Conservation (phyloP, 371 early-diverging fungal species). For the Chytridium lagenaria region DNA sequence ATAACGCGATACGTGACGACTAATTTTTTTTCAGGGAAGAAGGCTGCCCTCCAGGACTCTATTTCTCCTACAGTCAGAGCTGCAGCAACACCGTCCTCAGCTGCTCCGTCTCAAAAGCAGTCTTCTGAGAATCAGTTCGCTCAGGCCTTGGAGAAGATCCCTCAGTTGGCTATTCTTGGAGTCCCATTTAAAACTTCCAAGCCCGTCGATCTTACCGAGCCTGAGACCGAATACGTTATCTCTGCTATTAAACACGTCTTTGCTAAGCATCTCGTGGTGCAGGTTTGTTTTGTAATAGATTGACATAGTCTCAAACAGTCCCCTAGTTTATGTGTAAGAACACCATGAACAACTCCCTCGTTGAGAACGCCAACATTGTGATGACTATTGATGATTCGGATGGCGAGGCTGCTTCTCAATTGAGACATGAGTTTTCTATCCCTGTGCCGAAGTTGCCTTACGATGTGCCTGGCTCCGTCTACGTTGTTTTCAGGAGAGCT, state of each 20-base stretch:
- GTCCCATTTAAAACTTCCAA: slow-evolving; percentile 80
- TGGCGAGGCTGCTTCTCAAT: slow-evolving; percentile 63
- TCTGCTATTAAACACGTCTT: slow-evolving; percentile 92
- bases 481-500: slow-evolving; percentile 65
- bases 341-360: slow-evolving; percentile 88
- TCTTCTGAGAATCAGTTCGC: slow-evolving; percentile 66
- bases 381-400: slow-evolving; percentile 65
- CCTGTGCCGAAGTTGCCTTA: slow-evolving; percentile 75
- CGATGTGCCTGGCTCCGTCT: slow-evolving; percentile 79
- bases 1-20: too few species aligned
- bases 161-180: slow-evolving; percentile 85
- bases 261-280: slow-evolving; percentile 88
- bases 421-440: slow-evolving; percentile 58
- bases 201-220: slow-evolving; percentile 86
- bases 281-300: slow-evolving; percentile 55
- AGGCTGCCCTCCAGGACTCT: slow-evolving; percentile 30
- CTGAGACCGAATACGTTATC: slow-evolving; percentile 95
- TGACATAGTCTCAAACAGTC: background rate
- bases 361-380: slow-evolving; percentile 88
- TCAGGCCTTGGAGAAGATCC: slow-evolving; percentile 74
- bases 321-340: slow-evolving; percentile 86
- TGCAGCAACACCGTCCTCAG: slow-evolving; percentile 34
- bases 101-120: slow-evolving; percentile 49
- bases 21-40: slow-evolving; percentile 23
- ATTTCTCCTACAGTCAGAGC: slow-evolving; percentile 37